These are phyloP conservation scores for Alternaria triticimaculans DNA, from an alignment of 2,329 filamentous ascomycete genomes.

Conservation along the genomic window DNA sequence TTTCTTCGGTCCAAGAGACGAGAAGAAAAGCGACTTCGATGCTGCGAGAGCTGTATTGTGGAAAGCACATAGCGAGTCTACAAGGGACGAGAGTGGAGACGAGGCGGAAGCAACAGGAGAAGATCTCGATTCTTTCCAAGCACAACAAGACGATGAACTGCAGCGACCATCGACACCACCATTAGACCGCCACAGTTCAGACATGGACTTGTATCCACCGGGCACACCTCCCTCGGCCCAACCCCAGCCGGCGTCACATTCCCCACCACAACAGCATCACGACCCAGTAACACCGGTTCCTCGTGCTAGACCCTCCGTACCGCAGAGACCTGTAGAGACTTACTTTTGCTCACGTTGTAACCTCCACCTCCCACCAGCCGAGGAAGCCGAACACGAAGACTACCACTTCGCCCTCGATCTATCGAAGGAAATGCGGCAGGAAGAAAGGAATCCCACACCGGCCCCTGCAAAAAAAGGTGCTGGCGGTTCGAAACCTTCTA, in stretches of 20 bases:
- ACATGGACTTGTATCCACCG: slow-evolving; percentile 16
- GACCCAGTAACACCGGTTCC: slow-evolving; percentile 3
- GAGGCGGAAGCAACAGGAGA: slow-evolving; percentile 14
- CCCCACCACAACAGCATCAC: slow-evolving; percentile 11
- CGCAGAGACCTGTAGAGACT: slow-evolving; percentile 33
- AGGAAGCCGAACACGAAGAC: slow-evolving; percentile 80
- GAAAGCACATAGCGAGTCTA: slow-evolving; percentile 37
- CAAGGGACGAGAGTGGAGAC: slow-evolving; percentile 32
- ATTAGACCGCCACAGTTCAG: slow-evolving; percentile 3
- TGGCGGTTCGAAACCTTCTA: slow-evolving; percentile 26
- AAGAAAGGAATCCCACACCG: slow-evolving; percentile 29
- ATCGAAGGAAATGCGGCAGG: slow-evolving; percentile 62
- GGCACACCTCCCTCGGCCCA: slow-evolving; percentile 45
- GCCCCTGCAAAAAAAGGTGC: slow-evolving; percentile 12
- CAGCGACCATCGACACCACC: slow-evolving; percentile 23
- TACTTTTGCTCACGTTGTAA: slow-evolving; percentile 72
- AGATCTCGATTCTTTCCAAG: slow-evolving; percentile 22
- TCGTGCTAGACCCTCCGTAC: slow-evolving; percentile 2
- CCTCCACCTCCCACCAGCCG: slow-evolving; percentile 62
- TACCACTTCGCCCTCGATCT: slow-evolving; percentile 95
- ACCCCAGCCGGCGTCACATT: slow-evolving; percentile 16
- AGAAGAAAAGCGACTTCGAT: slow-evolving; percentile 43
- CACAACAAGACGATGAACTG: slow-evolving; percentile 18
- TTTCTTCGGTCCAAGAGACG: slow-evolving; percentile 44
- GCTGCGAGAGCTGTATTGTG: slow-evolving; percentile 38